These are phyloP conservation scores for Mortierella hygrophila DNA, from an alignment of 192 early-diverging fungal genomes.

Conservation along the genomic window DNA sequence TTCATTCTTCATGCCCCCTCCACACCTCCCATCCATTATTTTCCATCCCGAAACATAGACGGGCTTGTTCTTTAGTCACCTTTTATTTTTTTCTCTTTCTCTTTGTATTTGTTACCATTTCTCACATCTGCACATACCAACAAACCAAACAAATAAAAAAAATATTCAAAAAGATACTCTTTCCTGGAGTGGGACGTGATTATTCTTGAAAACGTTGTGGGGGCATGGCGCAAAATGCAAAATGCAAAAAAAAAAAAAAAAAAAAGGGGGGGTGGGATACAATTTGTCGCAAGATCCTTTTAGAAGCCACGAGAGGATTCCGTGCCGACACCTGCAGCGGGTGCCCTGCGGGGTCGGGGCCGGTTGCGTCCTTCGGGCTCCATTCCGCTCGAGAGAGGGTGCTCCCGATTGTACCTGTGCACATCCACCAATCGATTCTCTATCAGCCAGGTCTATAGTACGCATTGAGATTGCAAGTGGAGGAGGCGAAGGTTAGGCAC, in stretches of 20 bases:
- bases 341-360: constrained; percentile 52
- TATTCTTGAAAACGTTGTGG: not conserved
- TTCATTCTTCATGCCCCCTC: constrained; percentile 1
- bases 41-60: constrained; percentile 4
- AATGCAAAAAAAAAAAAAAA: no score
- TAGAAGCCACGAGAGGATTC: not conserved
- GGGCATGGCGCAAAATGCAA: no score
- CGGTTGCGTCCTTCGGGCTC: constrained; percentile 73
- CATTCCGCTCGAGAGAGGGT: constrained; percentile 24
- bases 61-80: constrained; percentile 6
- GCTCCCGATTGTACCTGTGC: constrained; percentile 37
- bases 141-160: constrained; percentile 18
- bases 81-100: constrained; percentile 11
- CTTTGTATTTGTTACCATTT: constrained; percentile 14
- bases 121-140: constrained; percentile 7
- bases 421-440: constrained; percentile 49
- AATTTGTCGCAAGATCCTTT: no score
- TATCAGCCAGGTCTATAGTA: constrained; percentile 33
- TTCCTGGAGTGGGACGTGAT: not conserved
- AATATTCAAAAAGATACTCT: not conserved
- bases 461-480: not conserved
- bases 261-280: no score
- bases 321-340: constrained; percentile 27
- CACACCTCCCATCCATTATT: not conserved
- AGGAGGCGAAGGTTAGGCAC: not conserved